phyloP scores from a whole-genome alignment of 805 yeast genomes.

The Candida pseudoglaebosa region DNA sequence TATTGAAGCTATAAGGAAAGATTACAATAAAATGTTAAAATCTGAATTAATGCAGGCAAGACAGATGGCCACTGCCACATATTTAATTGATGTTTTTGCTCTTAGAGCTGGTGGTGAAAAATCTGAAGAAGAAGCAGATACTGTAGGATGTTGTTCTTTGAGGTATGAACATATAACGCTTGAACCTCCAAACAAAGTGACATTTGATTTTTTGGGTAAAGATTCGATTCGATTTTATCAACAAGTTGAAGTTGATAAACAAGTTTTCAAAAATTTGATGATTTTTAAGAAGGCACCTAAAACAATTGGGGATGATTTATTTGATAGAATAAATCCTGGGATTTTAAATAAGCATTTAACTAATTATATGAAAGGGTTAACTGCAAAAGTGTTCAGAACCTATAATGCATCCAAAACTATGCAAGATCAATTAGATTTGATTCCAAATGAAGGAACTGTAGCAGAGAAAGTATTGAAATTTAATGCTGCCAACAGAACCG shows the following conservation, averaged over 20 bases:
- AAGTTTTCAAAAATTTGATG: slow-evolving; percentile 82
- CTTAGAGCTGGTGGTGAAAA: slow-evolving; percentile 98
- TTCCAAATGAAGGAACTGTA: slow-evolving; percentile 81
- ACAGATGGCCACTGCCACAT: slow-evolving; percentile 91
- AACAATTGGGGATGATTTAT: slow-evolving; percentile 85
- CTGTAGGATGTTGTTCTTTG: slow-evolving; percentile 95
- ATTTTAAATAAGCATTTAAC: slow-evolving; percentile 83
- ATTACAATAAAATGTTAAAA: slow-evolving; percentile 66
- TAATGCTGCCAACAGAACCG: slow-evolving; percentile 94
- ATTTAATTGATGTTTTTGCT: slow-evolving; percentile 87
- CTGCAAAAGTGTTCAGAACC: slow-evolving; percentile 97
- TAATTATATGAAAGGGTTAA: slow-evolving; percentile 84
- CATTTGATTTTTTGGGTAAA: slow-evolving; percentile 92
- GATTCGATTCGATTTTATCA: slow-evolving; percentile 90
- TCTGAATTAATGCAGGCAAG: slow-evolving; percentile 78
- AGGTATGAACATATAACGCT: slow-evolving; percentile 85
- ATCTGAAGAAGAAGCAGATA: slow-evolving; percentile 95
- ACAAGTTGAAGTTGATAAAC: slow-evolving; percentile 88
- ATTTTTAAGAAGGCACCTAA: slow-evolving; percentile 89
- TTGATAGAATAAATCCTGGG: slow-evolving; percentile 84
- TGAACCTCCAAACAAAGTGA: slow-evolving; percentile 78
- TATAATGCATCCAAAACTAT: slow-evolving; percentile 94
- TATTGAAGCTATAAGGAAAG: slow-evolving; percentile 68
- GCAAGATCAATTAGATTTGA: slow-evolving; percentile 89
- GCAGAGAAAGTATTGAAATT: slow-evolving; percentile 83